Conservation (phyloP, 2,329 filamentous ascomycete genomes). For the Nemania diffusa region DNA sequence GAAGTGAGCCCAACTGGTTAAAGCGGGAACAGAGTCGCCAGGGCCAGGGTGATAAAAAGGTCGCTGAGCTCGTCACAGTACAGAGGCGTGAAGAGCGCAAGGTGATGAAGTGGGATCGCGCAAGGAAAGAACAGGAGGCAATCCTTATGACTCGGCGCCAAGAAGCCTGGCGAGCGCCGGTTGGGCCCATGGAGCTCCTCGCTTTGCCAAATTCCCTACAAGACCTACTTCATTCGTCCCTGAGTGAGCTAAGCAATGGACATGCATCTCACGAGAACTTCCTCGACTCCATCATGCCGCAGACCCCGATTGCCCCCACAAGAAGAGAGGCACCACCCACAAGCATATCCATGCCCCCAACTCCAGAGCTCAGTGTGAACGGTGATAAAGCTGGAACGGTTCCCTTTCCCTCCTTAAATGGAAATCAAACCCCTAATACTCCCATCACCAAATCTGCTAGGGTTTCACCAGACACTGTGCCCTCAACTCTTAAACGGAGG, state of each 20-base stretch:
- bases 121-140: constrained; percentile 84
- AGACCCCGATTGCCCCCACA: background rate
- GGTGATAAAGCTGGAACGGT: background rate
- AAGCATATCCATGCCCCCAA: background rate
- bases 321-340: background rate
- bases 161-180: constrained; percentile 59
- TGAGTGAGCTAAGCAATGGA: constrained; percentile 36
- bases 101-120: constrained; percentile 89
- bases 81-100: constrained; percentile 82
- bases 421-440: constrained; percentile 21
- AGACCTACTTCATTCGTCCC: constrained; percentile 47
- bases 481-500: constrained; percentile 52
- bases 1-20: constrained; percentile 95
- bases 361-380: background rate
- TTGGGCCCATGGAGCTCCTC: constrained; percentile 60
- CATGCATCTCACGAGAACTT: background rate
- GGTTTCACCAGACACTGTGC: constrained; percentile 30
- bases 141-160: constrained; percentile 74
- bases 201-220: constrained; percentile 65
- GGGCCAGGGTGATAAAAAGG: constrained; percentile 71
- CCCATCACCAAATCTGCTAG: background rate
- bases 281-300: background rate
- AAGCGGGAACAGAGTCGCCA: constrained; percentile 80
- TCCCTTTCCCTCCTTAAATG: constrained; percentile 23
- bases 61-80: constrained; percentile 84